Base-by-base conservation (phyloP, 345 rosid genomes). In the rapeseed (Brassica napus) region DNA sequence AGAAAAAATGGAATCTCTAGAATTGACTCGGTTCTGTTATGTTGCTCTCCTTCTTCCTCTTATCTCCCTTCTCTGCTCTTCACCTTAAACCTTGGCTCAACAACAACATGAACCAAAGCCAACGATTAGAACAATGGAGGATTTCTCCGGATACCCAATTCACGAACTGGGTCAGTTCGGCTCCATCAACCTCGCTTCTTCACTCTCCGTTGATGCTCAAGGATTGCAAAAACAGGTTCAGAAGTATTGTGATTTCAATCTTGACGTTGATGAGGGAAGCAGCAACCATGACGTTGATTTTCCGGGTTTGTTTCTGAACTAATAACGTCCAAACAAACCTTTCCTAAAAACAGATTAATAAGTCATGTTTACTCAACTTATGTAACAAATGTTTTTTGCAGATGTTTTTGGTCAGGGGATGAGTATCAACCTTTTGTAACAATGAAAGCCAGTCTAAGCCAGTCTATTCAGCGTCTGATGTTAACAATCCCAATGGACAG, bases 111-210 rank as follows among this genome's bases (percentile, higher is more conserved):
- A 85, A 85, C 88, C 79, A 21, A 92, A 23, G 81, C 86, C 93
- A 14, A 85, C 90, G 9, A 81, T 76, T 68, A 83, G 61, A 84
- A 91, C 90, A 34, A 89, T 90, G 97, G 91, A 91, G 73, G 96
- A 85, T 55, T 94, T 94, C 84, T 90, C 98, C 3, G 98, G 98
- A 6, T 91, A 89, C 86, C 90, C 94, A 23, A 62, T 92, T 78
- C 87, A 82, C 65, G 94, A 89, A 79, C 81, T 87, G 77, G 68
- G 77, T 68, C 82, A 65, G 64, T 74, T 84, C 54, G 75, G 69
- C 23, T 47, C 55, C 21, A 6, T 39, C 47, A 39, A 59, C 73
- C 81, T 85, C 12, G 84, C 77, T 82, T 81, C 88, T 78, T 83
- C 91, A 68, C 86, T 92, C 6, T 81, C 85, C 5, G 90, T 91